Percentiles rank a stretch among this genome's conserved stretches.
Conservation (phyloP, 1,139 yeast genomes). For the Hyphopichia khmerensis region DNA sequence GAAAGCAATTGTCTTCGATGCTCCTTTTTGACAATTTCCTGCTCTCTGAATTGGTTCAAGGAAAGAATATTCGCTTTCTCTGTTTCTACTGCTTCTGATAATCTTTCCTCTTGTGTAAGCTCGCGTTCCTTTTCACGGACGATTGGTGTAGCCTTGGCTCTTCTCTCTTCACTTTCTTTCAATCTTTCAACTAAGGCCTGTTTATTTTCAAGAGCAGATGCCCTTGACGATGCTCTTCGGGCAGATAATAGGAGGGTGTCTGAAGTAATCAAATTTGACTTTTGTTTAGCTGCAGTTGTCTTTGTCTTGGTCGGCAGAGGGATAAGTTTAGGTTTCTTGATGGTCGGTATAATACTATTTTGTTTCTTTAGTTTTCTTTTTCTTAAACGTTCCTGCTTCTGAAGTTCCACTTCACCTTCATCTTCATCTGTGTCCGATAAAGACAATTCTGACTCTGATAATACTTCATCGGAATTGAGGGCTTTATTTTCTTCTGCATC, state of each 20-base stretch:
- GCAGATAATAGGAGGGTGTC: constrained; percentile 48
- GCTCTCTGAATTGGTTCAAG: constrained; percentile 74
- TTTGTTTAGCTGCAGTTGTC: constrained; percentile 4
- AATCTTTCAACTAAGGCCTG: constrained; percentile 74
- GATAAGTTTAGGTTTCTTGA: constrained; percentile 29
- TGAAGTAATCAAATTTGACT: constrained; percentile 27
- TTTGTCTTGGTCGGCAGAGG: constrained; percentile 14
- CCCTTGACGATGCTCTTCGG: constrained; percentile 76
- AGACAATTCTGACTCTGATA: constrained; percentile 56
- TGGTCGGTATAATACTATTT: constrained; percentile 42
- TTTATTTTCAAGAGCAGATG: constrained; percentile 77
- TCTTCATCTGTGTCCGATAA: constrained; percentile 54
- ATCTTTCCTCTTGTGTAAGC: constrained; percentile 81
- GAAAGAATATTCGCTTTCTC: constrained; percentile 75
- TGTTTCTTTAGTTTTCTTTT: constrained; percentile 40
- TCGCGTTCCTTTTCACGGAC: constrained; percentile 45
- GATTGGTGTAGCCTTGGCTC: constrained; percentile 49
- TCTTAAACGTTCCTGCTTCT: constrained; percentile 47
- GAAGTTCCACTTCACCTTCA: constrained; percentile 67
- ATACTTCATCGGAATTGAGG: constrained; percentile 41
- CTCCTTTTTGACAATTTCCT: constrained; percentile 79
- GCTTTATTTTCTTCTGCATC: constrained; percentile 16
- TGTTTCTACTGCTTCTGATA: constrained; percentile 83
- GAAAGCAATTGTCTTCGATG: constrained; percentile 70
- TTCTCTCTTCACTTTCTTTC: constrained; percentile 66